These are phyloP conservation scores for Boletus vinaceobasis DNA, from an alignment of 768 basidiomycete species.

Conservation along the genomic window DNA sequence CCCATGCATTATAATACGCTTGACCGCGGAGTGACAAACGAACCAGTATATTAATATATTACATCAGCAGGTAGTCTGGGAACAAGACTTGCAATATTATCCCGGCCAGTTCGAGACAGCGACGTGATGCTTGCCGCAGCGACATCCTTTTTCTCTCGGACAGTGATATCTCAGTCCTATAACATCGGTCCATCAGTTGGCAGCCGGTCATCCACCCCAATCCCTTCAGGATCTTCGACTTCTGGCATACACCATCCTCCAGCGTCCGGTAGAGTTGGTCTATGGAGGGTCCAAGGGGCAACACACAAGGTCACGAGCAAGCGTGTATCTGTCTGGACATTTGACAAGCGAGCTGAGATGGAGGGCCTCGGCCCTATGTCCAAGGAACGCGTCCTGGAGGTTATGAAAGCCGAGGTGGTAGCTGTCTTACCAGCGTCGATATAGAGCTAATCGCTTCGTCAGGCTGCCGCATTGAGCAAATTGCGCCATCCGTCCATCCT, in stretches of 20 bases:
- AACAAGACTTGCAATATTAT: background rate
- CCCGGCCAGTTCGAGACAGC: background rate
- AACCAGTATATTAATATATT: background rate
- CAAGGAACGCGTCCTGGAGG: constrained; percentile 75
- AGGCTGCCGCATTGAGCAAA: constrained; percentile 82
- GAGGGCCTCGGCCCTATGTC: constrained; percentile 62
- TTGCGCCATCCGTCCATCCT: constrained; percentile 92
- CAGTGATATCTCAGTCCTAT: constrained; percentile 79
- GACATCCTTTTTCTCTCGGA: constrained; percentile 77
- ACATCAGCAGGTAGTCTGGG: constrained; percentile 3
- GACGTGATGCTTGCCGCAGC: constrained; percentile 71
- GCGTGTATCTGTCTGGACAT: constrained; percentile 88
- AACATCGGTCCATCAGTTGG: constrained; percentile 47
- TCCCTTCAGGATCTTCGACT: constrained; percentile 30
- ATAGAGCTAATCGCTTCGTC: constrained; percentile 7
- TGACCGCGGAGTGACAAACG: background rate
- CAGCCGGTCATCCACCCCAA: constrained; percentile 38
- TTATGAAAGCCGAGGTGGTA: constrained; percentile 84
- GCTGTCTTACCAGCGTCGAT: constrained; percentile 15
- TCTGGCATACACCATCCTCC: constrained; percentile 37
- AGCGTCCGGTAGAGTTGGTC: constrained; percentile 57
- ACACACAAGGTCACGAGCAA: constrained; percentile 88
- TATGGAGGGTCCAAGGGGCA: constrained; percentile 87
- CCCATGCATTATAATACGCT: background rate
- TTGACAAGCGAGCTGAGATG: constrained; percentile 81